These are phyloP conservation scores for Raffaelea albimanens DNA, from an alignment of 2,329 filamentous ascomycete genomes.

Conservation along the genomic window DNA sequence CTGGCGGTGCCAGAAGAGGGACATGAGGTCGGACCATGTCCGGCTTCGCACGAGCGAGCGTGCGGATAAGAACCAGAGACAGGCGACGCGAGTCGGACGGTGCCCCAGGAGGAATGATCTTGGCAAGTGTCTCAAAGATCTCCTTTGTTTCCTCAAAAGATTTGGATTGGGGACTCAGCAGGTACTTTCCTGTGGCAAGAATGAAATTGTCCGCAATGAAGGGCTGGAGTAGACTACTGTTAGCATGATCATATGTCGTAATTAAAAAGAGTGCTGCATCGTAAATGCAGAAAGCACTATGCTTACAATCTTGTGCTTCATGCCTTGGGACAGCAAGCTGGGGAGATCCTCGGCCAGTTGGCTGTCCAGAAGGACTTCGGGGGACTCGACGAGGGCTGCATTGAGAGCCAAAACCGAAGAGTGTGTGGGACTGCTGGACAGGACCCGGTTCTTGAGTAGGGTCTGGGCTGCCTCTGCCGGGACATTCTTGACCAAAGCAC, in stretches of 20 bases:
- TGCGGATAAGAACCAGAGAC: slow-evolving; percentile 78
- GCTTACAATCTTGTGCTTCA: slow-evolving; percentile 66
- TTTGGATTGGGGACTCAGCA: slow-evolving; percentile 60
- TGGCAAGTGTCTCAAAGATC: slow-evolving; percentile 69
- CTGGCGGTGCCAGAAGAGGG: slow-evolving; percentile 64
- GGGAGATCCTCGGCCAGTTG: slow-evolving; percentile 64
- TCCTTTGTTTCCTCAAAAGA: slow-evolving; percentile 68
- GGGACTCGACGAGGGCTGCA: slow-evolving; percentile 74
- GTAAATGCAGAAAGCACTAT: slow-evolving; percentile 14
- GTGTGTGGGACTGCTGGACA: slow-evolving; percentile 65
- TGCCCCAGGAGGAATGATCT: slow-evolving; percentile 66
- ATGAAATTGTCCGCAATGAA: slow-evolving; percentile 83
- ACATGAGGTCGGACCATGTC: slow-evolving; percentile 78
- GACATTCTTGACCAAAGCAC: slow-evolving; percentile 80
- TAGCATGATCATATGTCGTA: neutral
- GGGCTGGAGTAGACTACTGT: slow-evolving; percentile 34
- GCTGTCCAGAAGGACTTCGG: slow-evolving; percentile 56
- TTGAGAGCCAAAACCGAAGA: slow-evolving; percentile 82
- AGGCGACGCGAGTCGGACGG: slow-evolving; percentile 78
- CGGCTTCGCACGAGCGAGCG: slow-evolving; percentile 67
- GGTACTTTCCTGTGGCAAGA: slow-evolving; percentile 82
- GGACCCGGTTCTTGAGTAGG: slow-evolving; percentile 61
- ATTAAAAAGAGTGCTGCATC: slow-evolving; percentile 4
- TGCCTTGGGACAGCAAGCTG: slow-evolving; percentile 69
- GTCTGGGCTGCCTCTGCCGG: slow-evolving; percentile 56